Conservation (phyloP, 768 basidiomycete species). For the Baorangia bicolor region DNA sequence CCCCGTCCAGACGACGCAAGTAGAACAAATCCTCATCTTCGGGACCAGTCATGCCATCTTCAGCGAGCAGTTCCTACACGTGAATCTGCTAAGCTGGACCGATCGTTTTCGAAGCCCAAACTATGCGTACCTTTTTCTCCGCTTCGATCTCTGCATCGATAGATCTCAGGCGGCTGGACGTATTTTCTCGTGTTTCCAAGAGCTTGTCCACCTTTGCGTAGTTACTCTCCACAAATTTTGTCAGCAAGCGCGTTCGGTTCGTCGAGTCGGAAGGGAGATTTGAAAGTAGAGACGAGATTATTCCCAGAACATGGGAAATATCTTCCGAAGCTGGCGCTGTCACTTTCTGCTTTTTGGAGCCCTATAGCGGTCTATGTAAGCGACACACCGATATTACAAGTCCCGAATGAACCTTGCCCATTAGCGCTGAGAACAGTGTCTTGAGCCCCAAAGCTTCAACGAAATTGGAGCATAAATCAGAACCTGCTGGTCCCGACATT, state of each 20-base stretch:
- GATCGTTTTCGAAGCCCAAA: not conserved
- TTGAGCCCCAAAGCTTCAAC: conserved; percentile 87
- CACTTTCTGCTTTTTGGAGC: conserved; percentile 64
- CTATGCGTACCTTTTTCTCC: conserved; percentile 58
- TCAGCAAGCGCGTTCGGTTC: conserved; percentile 73
- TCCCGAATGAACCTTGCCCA: conserved; percentile 77
- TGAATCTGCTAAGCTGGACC: not conserved
- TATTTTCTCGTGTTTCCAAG: conserved; percentile 78
- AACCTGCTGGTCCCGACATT: conserved; percentile 73
- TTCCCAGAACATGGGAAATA: conserved; percentile 81
- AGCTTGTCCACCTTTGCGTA: conserved; percentile 96
- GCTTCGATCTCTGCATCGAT: conserved; percentile 66
- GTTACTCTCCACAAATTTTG: conserved; percentile 90
- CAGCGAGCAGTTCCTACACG: conserved; percentile 50
- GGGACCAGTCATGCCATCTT: conserved; percentile 53
- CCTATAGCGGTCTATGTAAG: conserved; percentile 30
- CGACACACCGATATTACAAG: not conserved
- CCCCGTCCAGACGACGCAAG: conserved; percentile 82
- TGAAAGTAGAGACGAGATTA: conserved; percentile 83
- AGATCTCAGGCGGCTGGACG: conserved; percentile 54
- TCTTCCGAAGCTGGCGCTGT: conserved; percentile 70
- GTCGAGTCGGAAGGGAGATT: conserved; percentile 86
- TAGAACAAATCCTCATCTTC: conserved; percentile 81
- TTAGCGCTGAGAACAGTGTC: conserved; percentile 85
- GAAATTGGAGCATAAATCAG: conserved; percentile 75